Percentiles rank a stretch among this genome's conserved stretches.
Evolutionary conservation across 1,284 basidiomycete species (phyloP).

Genomic region (Heterobasidion irregulare): DNA sequence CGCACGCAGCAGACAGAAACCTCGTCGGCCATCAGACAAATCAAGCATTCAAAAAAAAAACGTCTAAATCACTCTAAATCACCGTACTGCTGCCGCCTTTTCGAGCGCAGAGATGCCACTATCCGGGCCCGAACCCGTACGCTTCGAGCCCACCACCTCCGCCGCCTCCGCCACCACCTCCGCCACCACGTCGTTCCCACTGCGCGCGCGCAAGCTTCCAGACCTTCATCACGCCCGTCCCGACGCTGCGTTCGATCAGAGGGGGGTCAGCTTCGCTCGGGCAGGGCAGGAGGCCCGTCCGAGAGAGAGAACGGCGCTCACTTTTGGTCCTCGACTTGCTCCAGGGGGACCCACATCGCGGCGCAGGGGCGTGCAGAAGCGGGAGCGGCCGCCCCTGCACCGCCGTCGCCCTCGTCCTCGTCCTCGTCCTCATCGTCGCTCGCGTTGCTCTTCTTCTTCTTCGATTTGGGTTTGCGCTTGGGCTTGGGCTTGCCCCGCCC

Average conservation of each 20-base stretch:
- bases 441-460: background rate
- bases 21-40: too few relatives aligned
- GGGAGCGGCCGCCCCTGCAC: too few relatives aligned
- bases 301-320: conserved; percentile 7
- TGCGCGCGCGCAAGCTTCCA: conserved; percentile 30
- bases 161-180: too few relatives aligned
- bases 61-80: too few relatives aligned
- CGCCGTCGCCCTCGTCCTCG: background rate
- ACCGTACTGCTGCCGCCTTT: too few relatives aligned
- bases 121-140: background rate
- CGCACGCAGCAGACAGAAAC: too few relatives aligned
- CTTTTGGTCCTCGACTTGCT: conserved; percentile 19
- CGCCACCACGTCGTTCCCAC: conserved; percentile 1
- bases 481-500: background rate
- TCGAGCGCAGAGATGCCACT: too few relatives aligned
- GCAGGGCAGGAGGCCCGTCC: too few relatives aligned
- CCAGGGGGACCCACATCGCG: conserved; percentile 17
- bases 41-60: too few relatives aligned
- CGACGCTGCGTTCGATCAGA: conserved; percentile 31
- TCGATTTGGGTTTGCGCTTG: background rate
- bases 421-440: background rate
- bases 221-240: conserved; percentile 54
- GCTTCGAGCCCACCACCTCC: background rate
- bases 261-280: too few relatives aligned
- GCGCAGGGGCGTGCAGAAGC: background rate